These are phyloP conservation scores for Tephrocybe rancida DNA, from an alignment of 768 basidiomycete genomes.

Conservation along the genomic window DNA sequence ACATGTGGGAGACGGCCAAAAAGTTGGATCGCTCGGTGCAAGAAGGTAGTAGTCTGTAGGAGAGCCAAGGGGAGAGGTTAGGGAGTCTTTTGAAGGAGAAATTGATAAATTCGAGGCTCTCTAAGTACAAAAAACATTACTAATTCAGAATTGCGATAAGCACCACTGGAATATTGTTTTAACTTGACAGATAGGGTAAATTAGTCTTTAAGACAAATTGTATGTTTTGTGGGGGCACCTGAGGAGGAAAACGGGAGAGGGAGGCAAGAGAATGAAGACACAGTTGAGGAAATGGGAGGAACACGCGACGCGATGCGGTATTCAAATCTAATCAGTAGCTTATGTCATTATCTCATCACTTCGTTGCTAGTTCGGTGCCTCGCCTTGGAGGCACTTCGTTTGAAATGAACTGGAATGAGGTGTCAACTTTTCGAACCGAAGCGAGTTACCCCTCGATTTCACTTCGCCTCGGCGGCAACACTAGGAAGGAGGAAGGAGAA, in stretches of 20 bases:
- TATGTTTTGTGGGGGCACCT: background rate
- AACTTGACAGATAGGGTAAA: background rate
- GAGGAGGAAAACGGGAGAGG: background rate
- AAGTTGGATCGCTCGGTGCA: background rate
- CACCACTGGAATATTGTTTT: background rate
- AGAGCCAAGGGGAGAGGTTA: too few species aligned
- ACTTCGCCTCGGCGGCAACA: background rate
- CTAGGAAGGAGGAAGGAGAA: too few species aligned
- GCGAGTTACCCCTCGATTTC: background rate
- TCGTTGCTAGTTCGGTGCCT: background rate
- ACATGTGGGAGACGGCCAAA: background rate
- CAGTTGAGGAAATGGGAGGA: too few species aligned
- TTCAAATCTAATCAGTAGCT: background rate
- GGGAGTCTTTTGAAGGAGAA: too few species aligned
- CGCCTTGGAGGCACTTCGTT: background rate
- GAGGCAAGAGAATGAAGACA: too few species aligned
- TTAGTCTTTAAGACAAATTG: background rate
- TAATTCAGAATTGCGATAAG: background rate
- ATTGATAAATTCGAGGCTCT: too few species aligned
- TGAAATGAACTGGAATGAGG: background rate
- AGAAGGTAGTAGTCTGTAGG: background rate
- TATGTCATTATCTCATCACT: background rate
- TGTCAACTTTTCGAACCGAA: background rate
- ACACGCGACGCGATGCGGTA: background rate
- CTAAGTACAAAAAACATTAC: too few species aligned